These are phyloP conservation scores for Mycena citricolor DNA, from an alignment of 1,284 basidiomycete genomes.

Conservation along the genomic window DNA sequence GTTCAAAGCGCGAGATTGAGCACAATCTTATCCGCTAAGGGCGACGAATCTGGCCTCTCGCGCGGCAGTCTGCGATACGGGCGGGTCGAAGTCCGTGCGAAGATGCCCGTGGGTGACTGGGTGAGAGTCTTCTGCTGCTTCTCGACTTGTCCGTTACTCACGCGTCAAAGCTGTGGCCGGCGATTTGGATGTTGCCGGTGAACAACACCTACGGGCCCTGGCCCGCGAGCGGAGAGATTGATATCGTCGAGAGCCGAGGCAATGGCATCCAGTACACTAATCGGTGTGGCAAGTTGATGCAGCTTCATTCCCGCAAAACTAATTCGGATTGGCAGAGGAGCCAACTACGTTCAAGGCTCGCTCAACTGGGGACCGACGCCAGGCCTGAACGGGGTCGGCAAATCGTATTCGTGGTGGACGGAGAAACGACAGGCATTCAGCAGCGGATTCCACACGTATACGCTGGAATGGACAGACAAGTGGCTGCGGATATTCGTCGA, in stretches of 20 bases:
- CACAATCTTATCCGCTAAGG: slow-evolving; percentile 37
- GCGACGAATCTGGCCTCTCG: slow-evolving; percentile 6
- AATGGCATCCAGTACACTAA: slow-evolving; percentile 61
- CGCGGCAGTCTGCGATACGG: slow-evolving; percentile 44
- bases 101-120: slow-evolving; percentile 52
- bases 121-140: slow-evolving; percentile 26
- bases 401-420: slow-evolving; percentile 76
- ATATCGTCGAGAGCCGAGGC: slow-evolving; percentile 75
- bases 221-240: slow-evolving; percentile 71
- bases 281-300: slow-evolving; percentile 31
- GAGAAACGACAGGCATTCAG: slow-evolving; percentile 67
- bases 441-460: slow-evolving; percentile 72
- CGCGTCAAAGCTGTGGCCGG: slow-evolving; percentile 77
- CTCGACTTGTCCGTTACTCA: slow-evolving; percentile 25
- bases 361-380: slow-evolving; percentile 81
- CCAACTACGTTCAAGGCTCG: slow-evolving; percentile 73
- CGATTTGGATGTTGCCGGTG: slow-evolving; percentile 80
- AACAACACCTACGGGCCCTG: slow-evolving; percentile 70
- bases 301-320: not conserved
- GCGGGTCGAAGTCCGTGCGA: slow-evolving; percentile 68
- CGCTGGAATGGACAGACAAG: slow-evolving; percentile 75
- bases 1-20: slow-evolving; percentile 73
- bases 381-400: slow-evolving; percentile 68
- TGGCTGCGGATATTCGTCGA: slow-evolving; percentile 73
- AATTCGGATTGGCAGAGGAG: slow-evolving; percentile 47